Evolutionary conservation across 1,284 basidiomycete genomes (phyloP), one percentile per base, ranked within the genome.

Genomic region (Athelia sp.): DNA sequence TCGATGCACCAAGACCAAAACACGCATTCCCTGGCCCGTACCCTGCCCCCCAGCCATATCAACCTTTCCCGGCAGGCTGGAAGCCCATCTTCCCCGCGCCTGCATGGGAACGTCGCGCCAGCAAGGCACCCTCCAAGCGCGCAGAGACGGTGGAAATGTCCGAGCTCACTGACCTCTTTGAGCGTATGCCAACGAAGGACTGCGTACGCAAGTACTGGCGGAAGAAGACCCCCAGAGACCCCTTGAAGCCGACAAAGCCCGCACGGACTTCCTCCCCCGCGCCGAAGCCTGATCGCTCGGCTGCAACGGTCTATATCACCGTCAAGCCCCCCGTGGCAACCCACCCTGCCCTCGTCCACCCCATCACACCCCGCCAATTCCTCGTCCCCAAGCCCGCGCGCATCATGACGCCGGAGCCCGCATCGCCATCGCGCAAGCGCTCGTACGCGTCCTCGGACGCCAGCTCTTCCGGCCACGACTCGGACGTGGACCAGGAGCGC

Each of bases 11-110:
- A 1, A 47, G 57, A 1, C 63, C 73, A 1, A 52, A 52, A 0
- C 68, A 74, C 47, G 71, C 69, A 0, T 76, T 68, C 43, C 74
- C 74, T 1, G 43, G 60, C 0, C 24, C 48, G 0, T 76, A 66
- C 48, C 58, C 63, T 8, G 58, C 60, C 1, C 3, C 46, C 2
- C 59, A 57, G 40, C 8, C 52, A 1, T 55, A 62, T 26, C 50
- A 68, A 45, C 62, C 63, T 1, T 66, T 69, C 48, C 61, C 63
- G 35, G 24, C 17, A 17, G 54, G 46, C 1, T 17, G 26, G 38
- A 48, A 35, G 9, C 56, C 51, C 22, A 54, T 36, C 8, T 62
- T 67, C 42, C 54, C 60, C 17, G 15, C 49, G 0, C 57, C 58
- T n/a, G n/a, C n/a, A 22, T 66, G 57, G 63, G 42, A 23, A 9